Evolutionary conservation across 345 rosid genomes (phyloP).

Genomic region (Carallia pectinifolia): DNA sequence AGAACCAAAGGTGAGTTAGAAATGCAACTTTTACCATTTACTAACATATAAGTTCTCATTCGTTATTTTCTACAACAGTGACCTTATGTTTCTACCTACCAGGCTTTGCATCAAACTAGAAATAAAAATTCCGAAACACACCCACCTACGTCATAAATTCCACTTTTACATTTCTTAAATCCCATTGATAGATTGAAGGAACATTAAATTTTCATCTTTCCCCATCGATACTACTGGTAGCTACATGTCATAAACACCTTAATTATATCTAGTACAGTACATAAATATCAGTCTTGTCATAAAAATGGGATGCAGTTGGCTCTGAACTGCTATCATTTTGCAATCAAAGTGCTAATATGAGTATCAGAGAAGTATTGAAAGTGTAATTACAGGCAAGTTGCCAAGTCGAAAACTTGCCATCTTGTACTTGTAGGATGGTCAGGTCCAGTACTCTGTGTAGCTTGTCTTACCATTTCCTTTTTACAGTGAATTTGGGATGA

Average conservation of each 20-base stretch:
- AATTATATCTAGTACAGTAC: neutral
- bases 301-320: neutral
- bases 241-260: neutral
- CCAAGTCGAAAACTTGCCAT: too few species aligned
- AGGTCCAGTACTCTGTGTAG: too few species aligned
- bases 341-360: neutral
- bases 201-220: neutral
- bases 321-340: neutral
- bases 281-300: neutral
- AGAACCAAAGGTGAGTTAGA: neutral
- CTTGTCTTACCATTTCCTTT: too few species aligned
- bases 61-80: constrained; percentile 2
- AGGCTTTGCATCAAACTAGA: neutral
- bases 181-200: neutral
- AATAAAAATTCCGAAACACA: constrained; percentile 15
- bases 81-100: constrained; percentile 11
- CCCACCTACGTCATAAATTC: constrained; percentile 10
- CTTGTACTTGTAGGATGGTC: too few species aligned
- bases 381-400: too few species aligned
- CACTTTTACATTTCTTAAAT: neutral
- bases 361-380: too few species aligned
- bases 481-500: too few species aligned
- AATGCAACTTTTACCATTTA: neutral
- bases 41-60: too few species aligned
- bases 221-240: neutral